Evolutionary conservation across 139 green algal genomes (phyloP).

Genomic region (Haematococcus sp.): DNA sequence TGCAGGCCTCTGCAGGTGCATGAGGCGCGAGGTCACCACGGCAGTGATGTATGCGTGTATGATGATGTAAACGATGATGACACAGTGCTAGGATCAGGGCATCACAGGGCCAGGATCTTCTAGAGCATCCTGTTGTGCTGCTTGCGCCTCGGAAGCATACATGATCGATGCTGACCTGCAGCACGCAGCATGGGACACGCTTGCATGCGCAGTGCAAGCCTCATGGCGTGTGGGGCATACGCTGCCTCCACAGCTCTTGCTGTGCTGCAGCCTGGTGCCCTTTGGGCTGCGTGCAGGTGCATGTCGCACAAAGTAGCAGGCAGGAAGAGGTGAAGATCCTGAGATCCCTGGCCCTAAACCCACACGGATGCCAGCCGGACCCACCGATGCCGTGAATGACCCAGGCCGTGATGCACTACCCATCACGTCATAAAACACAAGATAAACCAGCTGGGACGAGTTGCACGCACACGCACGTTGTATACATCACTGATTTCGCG

Average conservation of each 20-base stretch:
- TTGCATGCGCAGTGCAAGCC: background rate
- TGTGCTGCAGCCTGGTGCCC: conserved; percentile 91
- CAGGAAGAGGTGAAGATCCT: too few relatives aligned
- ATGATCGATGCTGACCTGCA: conserved; percentile 38
- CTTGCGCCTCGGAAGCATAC: background rate
- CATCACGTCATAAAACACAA: too few relatives aligned
- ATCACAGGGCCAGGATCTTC: background rate
- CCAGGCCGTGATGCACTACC: too few relatives aligned
- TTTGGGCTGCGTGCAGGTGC: conserved; percentile 90
- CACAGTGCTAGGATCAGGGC: background rate
- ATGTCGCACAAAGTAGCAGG: too few relatives aligned
- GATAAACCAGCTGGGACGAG: too few relatives aligned
- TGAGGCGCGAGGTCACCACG: background rate
- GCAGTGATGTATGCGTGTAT: too few relatives aligned
- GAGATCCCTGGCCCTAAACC: too few relatives aligned
- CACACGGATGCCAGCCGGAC: too few relatives aligned
- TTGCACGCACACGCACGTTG: too few relatives aligned
- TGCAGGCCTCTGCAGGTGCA: background rate
- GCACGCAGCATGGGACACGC: conserved; percentile 88
- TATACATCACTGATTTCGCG: too few relatives aligned
- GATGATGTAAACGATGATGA: too few relatives aligned
- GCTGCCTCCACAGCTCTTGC: conserved; percentile 96
- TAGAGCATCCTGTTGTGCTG: background rate
- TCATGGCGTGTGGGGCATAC: conserved; percentile 76
- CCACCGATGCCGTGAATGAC: too few relatives aligned